These are phyloP conservation scores for Phaseolus coccineus DNA, from an alignment of 331 rosid species.

Conservation along the genomic window DNA sequence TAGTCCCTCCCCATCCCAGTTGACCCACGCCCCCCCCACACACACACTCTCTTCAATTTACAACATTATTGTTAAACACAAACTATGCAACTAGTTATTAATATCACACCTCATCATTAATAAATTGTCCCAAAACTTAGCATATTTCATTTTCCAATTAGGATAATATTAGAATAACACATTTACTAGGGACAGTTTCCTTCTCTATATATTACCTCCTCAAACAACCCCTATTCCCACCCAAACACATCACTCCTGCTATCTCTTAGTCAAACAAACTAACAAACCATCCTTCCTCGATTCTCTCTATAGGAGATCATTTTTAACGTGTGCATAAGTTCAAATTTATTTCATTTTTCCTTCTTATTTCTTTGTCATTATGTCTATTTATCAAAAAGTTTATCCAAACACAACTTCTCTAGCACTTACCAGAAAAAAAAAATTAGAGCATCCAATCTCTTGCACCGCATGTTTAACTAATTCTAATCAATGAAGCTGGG, in stretches of 20 bases:
- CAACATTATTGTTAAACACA: neutral
- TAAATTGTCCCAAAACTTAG: constrained; percentile 41
- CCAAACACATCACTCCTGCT: constrained; percentile 32
- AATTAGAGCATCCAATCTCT: too few species aligned
- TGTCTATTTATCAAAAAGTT: too few species aligned
- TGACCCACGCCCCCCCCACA: constrained; percentile 75
- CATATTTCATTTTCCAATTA: constrained; percentile 34
- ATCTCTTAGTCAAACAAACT: constrained; percentile 26
- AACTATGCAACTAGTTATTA: constrained; percentile 47
- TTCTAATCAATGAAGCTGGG: too few species aligned
- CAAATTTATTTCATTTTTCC: too few species aligned
- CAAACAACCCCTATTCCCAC: constrained; percentile 56
- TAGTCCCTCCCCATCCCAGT: constrained; percentile 55
- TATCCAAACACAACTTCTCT: too few species aligned
- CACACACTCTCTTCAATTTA: neutral
- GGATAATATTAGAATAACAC: constrained; percentile 29
- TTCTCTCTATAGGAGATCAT: too few species aligned
- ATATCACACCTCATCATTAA: constrained; percentile 27
- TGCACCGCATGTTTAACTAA: too few species aligned
- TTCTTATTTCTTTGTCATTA: too few species aligned
- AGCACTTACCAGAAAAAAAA: too few species aligned
- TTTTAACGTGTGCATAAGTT: too few species aligned
- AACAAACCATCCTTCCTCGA: neutral
- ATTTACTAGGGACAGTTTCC: constrained; percentile 31
- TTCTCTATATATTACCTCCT: constrained; percentile 62